Base-by-base conservation (phyloP, 2,329 filamentous ascomycete species). In the Rhexocercosporidium sp. region DNA sequence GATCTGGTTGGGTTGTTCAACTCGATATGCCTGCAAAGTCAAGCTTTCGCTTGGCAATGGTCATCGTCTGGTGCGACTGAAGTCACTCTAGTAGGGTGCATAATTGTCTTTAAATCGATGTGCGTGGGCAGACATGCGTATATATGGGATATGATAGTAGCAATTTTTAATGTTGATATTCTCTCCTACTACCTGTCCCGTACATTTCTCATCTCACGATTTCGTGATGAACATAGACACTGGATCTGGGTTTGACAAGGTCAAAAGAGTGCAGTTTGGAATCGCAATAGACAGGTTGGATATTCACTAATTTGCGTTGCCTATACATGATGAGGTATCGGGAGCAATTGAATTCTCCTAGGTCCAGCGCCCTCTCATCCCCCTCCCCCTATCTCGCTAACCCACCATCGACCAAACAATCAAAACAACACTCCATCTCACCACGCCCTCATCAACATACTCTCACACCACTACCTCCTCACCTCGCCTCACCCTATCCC, bases 111-210 rank as follows among this genome's bases (percentile, higher is more conserved):
- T 8, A 20, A 20, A 22, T 27, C 54, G 54, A 37, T 20, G 16
- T 39, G 31, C 18, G 11, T 22, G 20, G 20, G 12, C n/a, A 37
- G 31, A 18, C 34, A 37, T 56, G n/a, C 22, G 53, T 9, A 41
- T 41, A 12, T 34, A 39, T 39, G 22, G 14, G 34, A 57, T 39
- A 16, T 39, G 12, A 57, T 8, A 37, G 54, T 57, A 27, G 54
- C 54, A 39, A 57, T 57, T 57, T 57, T 20, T 41, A 57, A 57
- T 57, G 54, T 57, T 39, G 9, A 57, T 39, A 39, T 39, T 57
- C 20, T 14, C 34, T 41, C 18, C 12, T 39, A 16, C 34, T 27
- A 3, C 20, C n/a, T 12, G 9, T 11, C 29, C 9, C 18, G 18
- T 22, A 14, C n/a, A n/a, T n/a, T 56, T 4, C 4, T 44, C 9